Evolutionary conservation across 768 basidiomycete genomes (phyloP).

Genomic region (Phanerochaete carnosa): DNA sequence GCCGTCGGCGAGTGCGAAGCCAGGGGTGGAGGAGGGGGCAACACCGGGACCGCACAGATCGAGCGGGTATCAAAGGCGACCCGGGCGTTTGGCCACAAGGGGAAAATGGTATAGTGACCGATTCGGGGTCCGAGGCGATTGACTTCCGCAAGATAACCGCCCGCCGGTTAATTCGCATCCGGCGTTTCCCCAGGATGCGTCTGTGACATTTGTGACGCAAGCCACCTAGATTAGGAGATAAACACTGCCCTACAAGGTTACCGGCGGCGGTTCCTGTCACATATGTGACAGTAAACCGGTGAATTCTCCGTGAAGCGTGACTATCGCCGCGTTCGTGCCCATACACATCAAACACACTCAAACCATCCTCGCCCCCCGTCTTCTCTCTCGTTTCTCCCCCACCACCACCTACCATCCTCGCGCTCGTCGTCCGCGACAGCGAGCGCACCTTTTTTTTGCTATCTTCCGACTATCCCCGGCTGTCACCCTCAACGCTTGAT

Average conservation of each 20-base stretch:
- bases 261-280: constrained; percentile 6
- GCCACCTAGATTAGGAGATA: not conserved
- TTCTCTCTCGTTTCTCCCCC: not conserved
- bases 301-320: constrained; percentile 7
- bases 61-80: not conserved
- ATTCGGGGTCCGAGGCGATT: not conserved
- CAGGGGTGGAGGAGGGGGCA: not conserved
- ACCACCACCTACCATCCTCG: not conserved
- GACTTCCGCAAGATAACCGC: not conserved
- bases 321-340: constrained; percentile 8
- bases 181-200: not conserved
- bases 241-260: not conserved
- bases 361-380: not conserved
- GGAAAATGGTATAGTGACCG: not conserved
- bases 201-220: constrained; percentile 3
- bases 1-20: not conserved
- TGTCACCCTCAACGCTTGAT: constrained; percentile 2
- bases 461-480: constrained; percentile 12
- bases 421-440: not conserved
- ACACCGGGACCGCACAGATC: not conserved
- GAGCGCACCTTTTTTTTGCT: constrained; percentile 14
- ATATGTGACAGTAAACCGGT: constrained; percentile 7
- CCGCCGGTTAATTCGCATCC: not conserved
- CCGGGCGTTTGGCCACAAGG: not conserved
- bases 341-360: constrained; percentile 1